Evolutionary conservation across 495 filamentous ascomycete species (phyloP).

Genomic region (Penicillium flavigenum): DNA sequence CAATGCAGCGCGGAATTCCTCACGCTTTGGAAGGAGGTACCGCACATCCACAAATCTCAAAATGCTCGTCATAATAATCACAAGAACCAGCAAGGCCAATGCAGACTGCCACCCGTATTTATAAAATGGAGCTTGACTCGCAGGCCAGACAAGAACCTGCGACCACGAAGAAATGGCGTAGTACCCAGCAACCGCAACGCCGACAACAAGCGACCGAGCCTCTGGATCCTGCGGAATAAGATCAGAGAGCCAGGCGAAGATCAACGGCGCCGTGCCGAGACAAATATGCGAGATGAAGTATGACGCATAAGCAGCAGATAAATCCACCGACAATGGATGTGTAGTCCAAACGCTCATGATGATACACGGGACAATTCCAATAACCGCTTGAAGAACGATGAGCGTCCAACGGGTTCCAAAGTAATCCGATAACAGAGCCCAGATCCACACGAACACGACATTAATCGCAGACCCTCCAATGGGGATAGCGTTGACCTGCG

Average conservation of each 20-base stretch:
- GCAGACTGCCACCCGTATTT: conserved; percentile 35
- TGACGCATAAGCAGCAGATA: conserved; percentile 30
- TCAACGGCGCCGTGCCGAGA: conserved; percentile 35
- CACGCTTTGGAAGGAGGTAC: conserved; percentile 31
- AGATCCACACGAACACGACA: conserved; percentile 38
- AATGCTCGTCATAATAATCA: conserved; percentile 32
- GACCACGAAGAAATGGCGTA: conserved; percentile 37
- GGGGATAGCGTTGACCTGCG: conserved; percentile 35
- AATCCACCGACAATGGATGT: conserved; percentile 21
- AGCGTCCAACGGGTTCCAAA: conserved; percentile 30
- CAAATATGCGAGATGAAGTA: conserved; percentile 32
- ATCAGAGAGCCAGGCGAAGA: conserved; percentile 36
- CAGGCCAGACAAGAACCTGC: conserved; percentile 35
- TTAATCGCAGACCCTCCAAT: conserved; percentile 37
- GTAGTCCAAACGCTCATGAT: conserved; percentile 36
- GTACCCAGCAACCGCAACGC: conserved; percentile 33
- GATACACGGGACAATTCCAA: conserved; percentile 34
- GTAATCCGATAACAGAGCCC: conserved; percentile 34
- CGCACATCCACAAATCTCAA: conserved; percentile 30
- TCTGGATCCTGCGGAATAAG: conserved; percentile 37
- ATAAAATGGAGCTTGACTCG: conserved; percentile 33
- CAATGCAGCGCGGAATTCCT: conserved; percentile 22
- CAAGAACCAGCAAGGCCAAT: conserved; percentile 27
- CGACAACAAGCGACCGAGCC: conserved; percentile 29
- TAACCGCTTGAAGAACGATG: conserved; percentile 28